Evolutionary conservation across 805 yeast species (phyloP).

Genomic region (Candida nanaspora): DNA sequence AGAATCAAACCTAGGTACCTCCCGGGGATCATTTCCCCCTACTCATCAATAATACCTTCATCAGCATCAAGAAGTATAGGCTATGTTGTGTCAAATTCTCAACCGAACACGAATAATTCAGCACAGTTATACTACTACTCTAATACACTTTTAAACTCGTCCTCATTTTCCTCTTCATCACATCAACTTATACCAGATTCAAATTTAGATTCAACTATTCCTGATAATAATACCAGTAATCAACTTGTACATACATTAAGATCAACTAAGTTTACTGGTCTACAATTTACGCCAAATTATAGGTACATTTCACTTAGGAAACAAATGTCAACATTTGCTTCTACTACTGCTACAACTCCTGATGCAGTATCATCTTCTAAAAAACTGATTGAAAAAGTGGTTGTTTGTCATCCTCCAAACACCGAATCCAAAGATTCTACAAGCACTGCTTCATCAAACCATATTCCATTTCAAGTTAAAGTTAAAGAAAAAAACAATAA

Average conservation of each 20-base stretch:
- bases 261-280: too few species aligned
- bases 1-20: too few species aligned
- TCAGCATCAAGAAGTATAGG: too few species aligned
- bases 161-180: neutral
- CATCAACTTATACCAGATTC: neutral
- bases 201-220: neutral
- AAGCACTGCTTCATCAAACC: slow-evolving; percentile 6
- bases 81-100: too few species aligned
- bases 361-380: too few species aligned
- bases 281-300: slow-evolving; percentile 22
- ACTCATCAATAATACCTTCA: too few species aligned
- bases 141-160: neutral
- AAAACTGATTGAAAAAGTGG: slow-evolving; percentile 35
- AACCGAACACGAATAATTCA: too few species aligned
- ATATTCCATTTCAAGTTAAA: slow-evolving; percentile 53
- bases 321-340: neutral
- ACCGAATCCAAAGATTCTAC: slow-evolving; percentile 2
- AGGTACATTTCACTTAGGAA: slow-evolving; percentile 4
- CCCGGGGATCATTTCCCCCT: too few species aligned
- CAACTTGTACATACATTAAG: neutral
- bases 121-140: slow-evolving; percentile 1
- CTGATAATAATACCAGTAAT: neutral
- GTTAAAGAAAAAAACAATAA: slow-evolving; percentile 26
- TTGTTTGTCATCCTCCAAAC: slow-evolving; percentile 37
- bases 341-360: slow-evolving; percentile 1